These are phyloP conservation scores for Aspergillus sp. DNA, from an alignment of 2,329 filamentous ascomycete species.

Conservation along the genomic window DNA sequence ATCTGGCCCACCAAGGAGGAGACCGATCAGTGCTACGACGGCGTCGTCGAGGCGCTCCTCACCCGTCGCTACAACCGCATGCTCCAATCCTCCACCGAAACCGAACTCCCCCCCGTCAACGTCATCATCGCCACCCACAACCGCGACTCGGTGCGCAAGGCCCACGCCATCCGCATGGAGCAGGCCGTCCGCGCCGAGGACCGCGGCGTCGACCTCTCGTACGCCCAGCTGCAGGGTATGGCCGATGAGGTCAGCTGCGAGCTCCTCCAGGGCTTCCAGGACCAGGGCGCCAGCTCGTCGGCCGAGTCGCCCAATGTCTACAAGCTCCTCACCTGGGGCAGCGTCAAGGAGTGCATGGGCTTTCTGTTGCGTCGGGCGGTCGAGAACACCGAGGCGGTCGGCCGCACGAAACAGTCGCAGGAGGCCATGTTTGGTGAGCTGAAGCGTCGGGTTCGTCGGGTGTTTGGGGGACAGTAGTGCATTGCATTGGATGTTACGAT, in stretches of 20 bases:
- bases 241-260: constrained; percentile 80
- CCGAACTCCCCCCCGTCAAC: constrained; percentile 44
- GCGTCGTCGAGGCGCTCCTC: constrained; percentile 55
- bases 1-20: constrained; percentile 50
- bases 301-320: constrained; percentile 49
- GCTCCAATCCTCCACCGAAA: constrained; percentile 45
- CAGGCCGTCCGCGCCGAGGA: constrained; percentile 48
- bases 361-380: constrained; percentile 65
- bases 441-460: constrained; percentile 29
- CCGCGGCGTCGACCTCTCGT: constrained; percentile 50
- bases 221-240: constrained; percentile 91
- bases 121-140: constrained; percentile 63
- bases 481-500: too few species aligned
- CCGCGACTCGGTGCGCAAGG: constrained; percentile 51
- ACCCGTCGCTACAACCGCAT: constrained; percentile 58
- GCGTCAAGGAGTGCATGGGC: constrained; percentile 59
- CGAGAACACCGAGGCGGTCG: constrained; percentile 68
- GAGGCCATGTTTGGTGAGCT: constrained; percentile 36
- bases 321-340: constrained; percentile 62
- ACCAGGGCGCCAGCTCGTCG: constrained; percentile 23
- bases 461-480: constrained; percentile 23
- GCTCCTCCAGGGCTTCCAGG: constrained; percentile 47
- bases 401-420: constrained; percentile 49
- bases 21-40: constrained; percentile 55
- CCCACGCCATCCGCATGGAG: constrained; percentile 44